These are phyloP conservation scores for Epichloe gansuensis DNA, from an alignment of 2,329 filamentous ascomycete genomes.

Conservation along the genomic window DNA sequence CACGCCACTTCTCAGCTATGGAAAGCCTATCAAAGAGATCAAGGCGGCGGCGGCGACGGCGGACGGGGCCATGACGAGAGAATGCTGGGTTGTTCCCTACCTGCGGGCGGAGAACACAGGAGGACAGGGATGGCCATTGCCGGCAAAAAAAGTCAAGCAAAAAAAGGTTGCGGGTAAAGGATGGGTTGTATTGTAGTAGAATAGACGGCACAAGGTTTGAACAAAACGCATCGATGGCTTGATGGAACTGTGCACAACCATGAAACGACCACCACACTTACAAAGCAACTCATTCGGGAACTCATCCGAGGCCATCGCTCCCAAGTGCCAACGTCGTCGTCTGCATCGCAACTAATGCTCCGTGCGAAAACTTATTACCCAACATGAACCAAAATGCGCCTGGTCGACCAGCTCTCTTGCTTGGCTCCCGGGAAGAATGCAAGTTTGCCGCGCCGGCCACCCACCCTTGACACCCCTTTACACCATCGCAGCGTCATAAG, in stretches of 20 bases:
- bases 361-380: too few species aligned
- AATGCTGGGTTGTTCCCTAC: conserved; percentile 75
- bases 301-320: too few species aligned
- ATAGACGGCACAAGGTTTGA: conserved; percentile 15
- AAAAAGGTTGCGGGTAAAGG: conserved; percentile 57
- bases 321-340: too few species aligned
- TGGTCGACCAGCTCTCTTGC: too few species aligned
- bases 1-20: conserved; percentile 71
- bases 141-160: conserved; percentile 74
- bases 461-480: neutral
- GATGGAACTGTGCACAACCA: too few species aligned
- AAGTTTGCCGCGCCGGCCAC: neutral
- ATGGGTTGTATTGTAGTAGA: conserved; percentile 50
- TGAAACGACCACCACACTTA: too few species aligned
- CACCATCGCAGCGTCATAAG: conserved; percentile 4
- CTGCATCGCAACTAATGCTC: too few species aligned
- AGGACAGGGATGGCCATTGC: conserved; percentile 69
- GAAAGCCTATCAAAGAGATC: conserved; percentile 84
- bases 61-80: conserved; percentile 36
- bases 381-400: too few species aligned
- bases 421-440: neutral
- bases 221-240: too few species aligned
- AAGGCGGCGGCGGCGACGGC: conserved; percentile 26
- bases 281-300: too few species aligned
- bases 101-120: conserved; percentile 55